Evolutionary conservation across 2,329 filamentous ascomycete species (phyloP), one percentile per base, ranked within the genome.

Genomic region (Monilinia aucupariae): DNA sequence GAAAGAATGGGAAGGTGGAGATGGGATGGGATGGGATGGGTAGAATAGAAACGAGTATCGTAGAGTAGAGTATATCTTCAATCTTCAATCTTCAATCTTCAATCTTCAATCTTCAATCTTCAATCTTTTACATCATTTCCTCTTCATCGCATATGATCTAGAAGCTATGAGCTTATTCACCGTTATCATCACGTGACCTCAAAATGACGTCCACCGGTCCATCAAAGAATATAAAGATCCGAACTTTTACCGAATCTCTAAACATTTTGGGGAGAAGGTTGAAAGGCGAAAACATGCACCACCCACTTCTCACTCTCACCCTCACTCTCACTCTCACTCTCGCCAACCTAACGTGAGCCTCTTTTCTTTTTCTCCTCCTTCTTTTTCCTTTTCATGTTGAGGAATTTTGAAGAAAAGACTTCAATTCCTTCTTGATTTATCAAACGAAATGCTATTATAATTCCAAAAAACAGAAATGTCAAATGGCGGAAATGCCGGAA

Each of bases 401-500:
- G 20, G 53, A 27, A 43, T 45, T 15, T 43, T 15, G n/a, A 55
- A 43, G 43, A 25, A 59, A 34, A 55, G 9, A 17, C 12, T 61
- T n/a, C 48, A 47, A 52, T 45, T 43, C 32, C 27, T n/a, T 54
- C 27, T 37, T 45, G 4, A 8, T 20, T 25, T 5, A 30, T 13
- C n/a, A 37, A 61, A 22, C 60, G 66, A 45, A 66, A 72, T 71
- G 69, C 41, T 50, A 63, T 47, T 68, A 54, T 70, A 61, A 69
- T 49, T 34, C 20, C 17, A 67, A 27, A 39, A 64, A 49, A 39
- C 25, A 69, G 71, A 70, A 69, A 82, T 82, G 80, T 80, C 80
- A 73, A 76, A 81, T 81, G 79, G 78, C 75, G 72, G 72, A 71
- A 75, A 75, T 70, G 75, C 76, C 71, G 74, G 75, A 71, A 78